Base-by-base conservation (phyloP, 805 yeast genomes). In the Candida golubevii region DNA sequence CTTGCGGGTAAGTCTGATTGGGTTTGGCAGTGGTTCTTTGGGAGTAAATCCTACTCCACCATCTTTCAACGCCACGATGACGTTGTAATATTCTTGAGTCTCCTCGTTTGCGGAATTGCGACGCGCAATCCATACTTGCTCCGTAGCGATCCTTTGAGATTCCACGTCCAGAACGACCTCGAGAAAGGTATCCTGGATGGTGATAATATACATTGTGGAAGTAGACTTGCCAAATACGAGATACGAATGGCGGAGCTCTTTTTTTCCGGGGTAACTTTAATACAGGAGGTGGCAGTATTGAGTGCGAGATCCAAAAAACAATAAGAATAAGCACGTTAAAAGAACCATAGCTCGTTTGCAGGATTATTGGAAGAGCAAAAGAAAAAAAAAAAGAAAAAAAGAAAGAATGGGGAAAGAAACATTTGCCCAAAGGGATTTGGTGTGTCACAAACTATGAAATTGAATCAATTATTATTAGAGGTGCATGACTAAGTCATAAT, bases 111-210 rank as follows among this genome's bases (percentile, higher is more conserved):
- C 47, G 1, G 58, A 39, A 27, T 45, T 39, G 36, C 71, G 63
- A 13, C 62, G 54, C 41, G 67, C 71, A 13, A 78, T 56, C 75
- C 79, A 79, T 53, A 78, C 74, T 12, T 48, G 40, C 13, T 67
- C 78, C 27, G 55, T 45, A 0, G 32, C 38, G 0, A 49, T 39
- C 1, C 26, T 45, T 0, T 65, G 68, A 0, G 39, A 12, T 14
- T 41, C 42, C 0, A 67, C 70, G 40, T 75, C 81, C 0, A 50
- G 38, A 12, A 77, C 60, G 7, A 71, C 75, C 1, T 72, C 78
- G 26, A 57, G 53, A 45, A 77, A 75, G 7, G 72, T 59, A 4
- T 71, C 63, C 57, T 80, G 83, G 4, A 77, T 62, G n/a, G 63
- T 55, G 12, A 65, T 40, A 14, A 60, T 47, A 26, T 56, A 50